Evolutionary conservation across 176 grass and related monocot species (phyloP).

Genomic region (Poa pratensis): DNA sequence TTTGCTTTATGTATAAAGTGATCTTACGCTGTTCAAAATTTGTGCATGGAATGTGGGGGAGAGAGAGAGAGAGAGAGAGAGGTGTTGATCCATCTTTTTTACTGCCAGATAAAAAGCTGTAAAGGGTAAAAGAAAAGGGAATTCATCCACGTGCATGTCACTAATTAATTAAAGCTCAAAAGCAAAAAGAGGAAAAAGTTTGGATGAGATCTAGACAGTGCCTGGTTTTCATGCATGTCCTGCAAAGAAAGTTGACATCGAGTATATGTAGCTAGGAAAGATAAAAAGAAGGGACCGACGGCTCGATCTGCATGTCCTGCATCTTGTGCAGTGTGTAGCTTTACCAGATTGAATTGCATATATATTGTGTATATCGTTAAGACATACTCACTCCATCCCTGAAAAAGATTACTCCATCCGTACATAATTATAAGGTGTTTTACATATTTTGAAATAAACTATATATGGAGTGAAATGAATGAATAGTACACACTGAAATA

Average conservation of each 20-base stretch:
- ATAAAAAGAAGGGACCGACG: not conserved
- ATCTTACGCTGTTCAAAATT: slow-evolving; percentile 21
- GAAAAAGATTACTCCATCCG: too few species aligned
- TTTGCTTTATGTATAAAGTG: slow-evolving; percentile 28
- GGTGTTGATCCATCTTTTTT: slow-evolving; percentile 17
- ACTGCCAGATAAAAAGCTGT: not conserved
- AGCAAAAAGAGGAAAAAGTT: not conserved
- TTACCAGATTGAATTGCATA: too few species aligned
- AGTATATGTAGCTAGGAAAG: not conserved
- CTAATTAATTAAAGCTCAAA: slow-evolving; percentile 14
- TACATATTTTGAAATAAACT: too few species aligned
- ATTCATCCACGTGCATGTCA: slow-evolving; percentile 31
- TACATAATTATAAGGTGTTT: too few species aligned
- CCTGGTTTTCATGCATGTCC: slow-evolving; percentile 8
- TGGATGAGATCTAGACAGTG: slow-evolving; percentile 23
- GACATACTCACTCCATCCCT: too few species aligned
- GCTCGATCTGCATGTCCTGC: not conserved
- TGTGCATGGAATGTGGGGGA: slow-evolving; percentile 11
- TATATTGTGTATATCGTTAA: too few species aligned
- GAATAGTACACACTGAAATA: too few species aligned
- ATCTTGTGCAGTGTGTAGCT: not conserved
- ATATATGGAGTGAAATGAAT: too few species aligned
- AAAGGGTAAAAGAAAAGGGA: not conserved
- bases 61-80: not conserved
- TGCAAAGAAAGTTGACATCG: not conserved